Evolutionary conservation across 345 rosid species (phyloP), one percentile per base, ranked within the genome.

Genomic region (Camelina laxa): DNA sequence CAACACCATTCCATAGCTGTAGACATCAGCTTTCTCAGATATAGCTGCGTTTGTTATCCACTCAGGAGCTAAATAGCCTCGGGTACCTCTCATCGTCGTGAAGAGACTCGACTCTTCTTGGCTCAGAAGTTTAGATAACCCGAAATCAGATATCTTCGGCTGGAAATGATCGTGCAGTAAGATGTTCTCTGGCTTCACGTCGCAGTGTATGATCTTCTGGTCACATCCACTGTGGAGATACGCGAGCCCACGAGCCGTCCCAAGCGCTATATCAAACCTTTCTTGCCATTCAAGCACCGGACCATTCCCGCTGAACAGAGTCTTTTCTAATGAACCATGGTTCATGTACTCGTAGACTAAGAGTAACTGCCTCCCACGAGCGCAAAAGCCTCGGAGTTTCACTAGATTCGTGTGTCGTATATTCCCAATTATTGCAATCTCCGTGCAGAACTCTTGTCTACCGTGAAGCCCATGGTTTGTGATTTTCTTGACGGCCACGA

Each of bases 1-100:
- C 56, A 92, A 74, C 48, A 92, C 97, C 89, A 90, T 87, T 41
- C 97, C 97, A 19, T 82, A 92, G 74, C 97, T 90, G 67, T 92
- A 92, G 22, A 92, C 91, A 73, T 92, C 96, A 6, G 87, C 87
- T 80, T 92, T 92, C 74, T 88, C 93, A 0, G 94, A 85, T 45
- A 90, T 89, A 0, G 92, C 92, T 5, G 92, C 65, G 82, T 83
- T 89, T 0, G 94, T 89, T 13, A 89, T 86, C 96, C 96, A 89
- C 79, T 89, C 96, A 1, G 96, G 96, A 39, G 96, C 96, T 62
- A 89, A 85, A 55, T 89, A 89, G 63, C 96, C 96, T 27, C 91
- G 89, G n/a, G 96, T 87, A 56, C 96, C 96, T 84, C 96, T 77
- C 96, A 89, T 86, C 6, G 91, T 86, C 7, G 96, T 89, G 83